These are phyloP conservation scores for Glycyrrhiza uralensis DNA, from an alignment of 306 rosid species.

Conservation along the genomic window DNA sequence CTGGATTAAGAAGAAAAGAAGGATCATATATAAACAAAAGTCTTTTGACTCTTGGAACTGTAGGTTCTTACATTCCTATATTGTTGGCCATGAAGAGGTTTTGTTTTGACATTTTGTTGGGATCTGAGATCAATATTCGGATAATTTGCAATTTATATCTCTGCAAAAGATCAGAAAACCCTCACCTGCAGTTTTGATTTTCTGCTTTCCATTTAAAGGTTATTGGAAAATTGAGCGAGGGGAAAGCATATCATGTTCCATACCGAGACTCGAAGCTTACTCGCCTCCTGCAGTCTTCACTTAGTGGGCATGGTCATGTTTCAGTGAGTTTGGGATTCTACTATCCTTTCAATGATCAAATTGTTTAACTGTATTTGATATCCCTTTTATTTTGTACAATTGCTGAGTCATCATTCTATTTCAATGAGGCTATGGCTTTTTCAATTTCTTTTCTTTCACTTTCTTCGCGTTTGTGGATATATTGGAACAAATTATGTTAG, in stretches of 20 bases:
- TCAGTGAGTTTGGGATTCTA: constrained; percentile 68
- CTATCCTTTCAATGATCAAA: constrained; percentile 9
- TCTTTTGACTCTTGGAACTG: constrained; percentile 98
- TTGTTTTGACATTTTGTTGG: constrained; percentile 1
- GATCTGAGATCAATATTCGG: neutral
- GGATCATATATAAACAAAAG: constrained; percentile 99
- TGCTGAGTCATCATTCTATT: neutral
- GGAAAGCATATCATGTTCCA: constrained; percentile 98
- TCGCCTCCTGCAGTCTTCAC: constrained; percentile 93
- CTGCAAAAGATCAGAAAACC: neutral
- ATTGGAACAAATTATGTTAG: neutral
- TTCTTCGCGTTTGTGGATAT: neutral
- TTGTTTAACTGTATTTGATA: constrained; percentile 3
- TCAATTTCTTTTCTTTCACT: neutral
- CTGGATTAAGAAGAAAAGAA: constrained; percentile 95
- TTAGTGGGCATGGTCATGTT: constrained; percentile 95
- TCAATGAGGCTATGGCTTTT: neutral
- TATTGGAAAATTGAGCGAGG: constrained; percentile 96
- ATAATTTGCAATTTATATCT: constrained; percentile 16
- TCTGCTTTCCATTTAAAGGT: constrained; percentile 69
- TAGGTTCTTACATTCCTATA: constrained; percentile 38
- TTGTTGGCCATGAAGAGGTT: constrained; percentile 17
- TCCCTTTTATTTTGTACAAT: neutral
- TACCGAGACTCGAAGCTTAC: constrained; percentile 99
- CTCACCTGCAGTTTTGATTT: constrained; percentile 21